phyloP scores from a whole-genome alignment of 1,284 basidiomycete species.

The Ustilago curta region DNA sequence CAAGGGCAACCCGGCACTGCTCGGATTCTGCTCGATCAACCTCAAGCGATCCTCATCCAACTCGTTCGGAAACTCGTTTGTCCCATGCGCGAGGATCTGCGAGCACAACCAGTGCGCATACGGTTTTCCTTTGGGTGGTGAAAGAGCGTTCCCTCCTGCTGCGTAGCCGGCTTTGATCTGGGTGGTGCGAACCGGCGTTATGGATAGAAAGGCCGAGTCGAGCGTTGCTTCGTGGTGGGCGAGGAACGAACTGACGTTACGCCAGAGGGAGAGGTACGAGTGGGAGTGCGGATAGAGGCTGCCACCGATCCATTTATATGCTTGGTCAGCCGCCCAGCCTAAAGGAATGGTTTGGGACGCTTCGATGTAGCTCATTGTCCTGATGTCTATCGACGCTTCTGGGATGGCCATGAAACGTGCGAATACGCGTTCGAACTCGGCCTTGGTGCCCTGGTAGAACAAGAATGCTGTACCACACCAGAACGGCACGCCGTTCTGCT shows the following conservation, averaged over 20 bases:
- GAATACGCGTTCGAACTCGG: conserved; percentile 16
- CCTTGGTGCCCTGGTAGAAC: conserved; percentile 33
- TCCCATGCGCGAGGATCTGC: conserved; percentile 4
- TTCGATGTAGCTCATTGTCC: conserved; percentile 30
- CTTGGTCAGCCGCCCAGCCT: conserved; percentile 18
- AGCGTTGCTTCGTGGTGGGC: conserved; percentile 8
- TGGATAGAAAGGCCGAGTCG: conserved; percentile 20
- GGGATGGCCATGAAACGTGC: conserved; percentile 28
- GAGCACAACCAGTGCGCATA: conserved; percentile 28
- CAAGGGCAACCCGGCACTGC: conserved; percentile 30
- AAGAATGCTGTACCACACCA: conserved; percentile 18
- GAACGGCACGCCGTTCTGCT: conserved; percentile 7
- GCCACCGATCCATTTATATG: conserved; percentile 46
- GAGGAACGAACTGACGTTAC: conserved; percentile 15
- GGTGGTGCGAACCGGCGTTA: conserved; percentile 37
- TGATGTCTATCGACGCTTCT: conserved; percentile 6
- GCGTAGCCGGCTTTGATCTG: conserved; percentile 30
- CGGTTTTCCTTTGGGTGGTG: conserved; percentile 19
- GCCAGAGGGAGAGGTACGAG: conserved; percentile 17
- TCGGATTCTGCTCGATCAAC: conserved; percentile 20
- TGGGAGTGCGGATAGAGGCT: conserved; percentile 18
- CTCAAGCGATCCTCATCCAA: conserved; percentile 14
- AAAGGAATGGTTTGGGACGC: conserved; percentile 17
- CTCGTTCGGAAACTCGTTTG: conserved; percentile 17
- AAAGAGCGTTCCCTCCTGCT: conserved; percentile 43